A percentile compares a stretch with the other conserved stretches of the same genome.
Evolutionary conservation across 1,284 basidiomycete species (phyloP).

Genomic region (Tetrapyrgos nigripes): DNA sequence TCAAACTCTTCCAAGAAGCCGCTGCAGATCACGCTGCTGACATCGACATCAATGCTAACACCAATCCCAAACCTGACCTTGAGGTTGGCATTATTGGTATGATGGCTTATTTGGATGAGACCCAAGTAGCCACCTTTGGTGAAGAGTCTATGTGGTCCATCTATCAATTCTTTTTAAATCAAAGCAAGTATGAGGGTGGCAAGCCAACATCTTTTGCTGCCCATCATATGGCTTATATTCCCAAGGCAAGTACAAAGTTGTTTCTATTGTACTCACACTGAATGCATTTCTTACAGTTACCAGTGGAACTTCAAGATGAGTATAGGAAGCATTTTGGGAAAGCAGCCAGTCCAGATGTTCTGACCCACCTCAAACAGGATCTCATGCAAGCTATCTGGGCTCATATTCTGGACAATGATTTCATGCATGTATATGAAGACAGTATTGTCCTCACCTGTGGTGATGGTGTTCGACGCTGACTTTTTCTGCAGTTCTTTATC

Average conservation of each 20-base stretch:
- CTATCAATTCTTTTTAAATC: conserved; percentile 42
- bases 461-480: conserved; percentile 18
- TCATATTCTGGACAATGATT: conserved; percentile 23
- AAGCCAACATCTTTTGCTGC: conserved; percentile 27
- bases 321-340: conserved; percentile 10
- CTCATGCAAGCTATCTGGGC: conserved; percentile 28
- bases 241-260: conserved; percentile 25
- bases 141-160: conserved; percentile 41
- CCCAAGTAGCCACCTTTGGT: conserved; percentile 43
- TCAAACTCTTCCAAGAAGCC: conserved; percentile 25
- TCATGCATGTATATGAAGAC: conserved; percentile 24
- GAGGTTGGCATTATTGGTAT: conserved; percentile 23
- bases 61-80: not conserved
- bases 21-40: not conserved
- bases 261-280: not conserved
- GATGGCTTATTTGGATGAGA: conserved; percentile 45
- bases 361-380: conserved; percentile 27
- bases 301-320: conserved; percentile 7
- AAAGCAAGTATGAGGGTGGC: conserved; percentile 39
- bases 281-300: conserved; percentile 5
- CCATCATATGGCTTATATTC: conserved; percentile 43
- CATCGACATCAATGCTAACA: not conserved
- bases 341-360: conserved; percentile 8
- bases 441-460: conserved; percentile 22
- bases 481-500: conserved; percentile 26